Conservation (phyloP, 495 filamentous ascomycete species). For the Thermothielavioides terrestris region DNA sequence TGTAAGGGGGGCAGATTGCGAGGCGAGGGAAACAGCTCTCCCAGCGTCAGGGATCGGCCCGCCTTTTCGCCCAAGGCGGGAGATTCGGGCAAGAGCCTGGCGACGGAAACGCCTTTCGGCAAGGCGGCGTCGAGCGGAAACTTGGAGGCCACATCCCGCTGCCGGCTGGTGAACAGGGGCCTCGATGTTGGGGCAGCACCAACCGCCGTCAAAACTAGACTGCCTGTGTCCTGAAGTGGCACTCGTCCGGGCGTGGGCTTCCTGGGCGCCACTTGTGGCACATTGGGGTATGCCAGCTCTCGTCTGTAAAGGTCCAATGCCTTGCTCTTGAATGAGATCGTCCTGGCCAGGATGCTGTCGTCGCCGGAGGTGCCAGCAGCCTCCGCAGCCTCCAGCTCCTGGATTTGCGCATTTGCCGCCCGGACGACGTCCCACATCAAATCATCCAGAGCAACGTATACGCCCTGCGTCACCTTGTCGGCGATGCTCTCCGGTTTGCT, state of each 20-base stretch:
- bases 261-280: conserved; percentile 10
- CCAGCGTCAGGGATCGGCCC: conserved; percentile 55
- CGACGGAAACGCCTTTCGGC: conserved; percentile 65
- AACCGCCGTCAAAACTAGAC: conserved; percentile 60
- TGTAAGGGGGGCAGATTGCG: conserved; percentile 55
- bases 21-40: conserved; percentile 72
- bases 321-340: conserved; percentile 35
- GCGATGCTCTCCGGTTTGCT: conserved; percentile 31
- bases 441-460: conserved; percentile 38
- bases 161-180: conserved; percentile 76
- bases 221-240: conserved; percentile 26
- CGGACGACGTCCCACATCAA: conserved; percentile 38
- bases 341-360: conserved; percentile 28
- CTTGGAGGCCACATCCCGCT: conserved; percentile 30
- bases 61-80: conserved; percentile 30
- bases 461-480: conserved; percentile 35
- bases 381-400: conserved; percentile 32
- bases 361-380: conserved; percentile 16
- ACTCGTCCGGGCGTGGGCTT: conserved; percentile 10
- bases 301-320: conserved; percentile 33
- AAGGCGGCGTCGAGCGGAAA: conserved; percentile 54
- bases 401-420: conserved; percentile 30
- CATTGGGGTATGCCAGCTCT: conserved; percentile 32
- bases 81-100: conserved; percentile 52
- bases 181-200: conserved; percentile 61